Conservation (phyloP, 495 filamentous ascomycete genomes). For the Filosporella fistucella region DNA sequence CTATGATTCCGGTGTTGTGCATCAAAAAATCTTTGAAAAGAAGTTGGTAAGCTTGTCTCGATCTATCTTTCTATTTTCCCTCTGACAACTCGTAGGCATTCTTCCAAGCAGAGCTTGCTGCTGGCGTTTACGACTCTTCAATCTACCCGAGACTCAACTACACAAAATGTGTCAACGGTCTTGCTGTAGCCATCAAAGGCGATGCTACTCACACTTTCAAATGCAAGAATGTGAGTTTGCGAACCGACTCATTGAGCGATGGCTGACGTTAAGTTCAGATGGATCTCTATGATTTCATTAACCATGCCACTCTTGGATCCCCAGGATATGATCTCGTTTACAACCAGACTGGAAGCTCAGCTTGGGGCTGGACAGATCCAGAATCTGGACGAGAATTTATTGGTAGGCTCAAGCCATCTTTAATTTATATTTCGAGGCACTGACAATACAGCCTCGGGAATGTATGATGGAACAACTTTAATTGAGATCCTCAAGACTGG, state of each 20-base stretch:
- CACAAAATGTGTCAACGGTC: conserved; percentile 39
- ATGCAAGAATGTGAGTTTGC: conserved; percentile 40
- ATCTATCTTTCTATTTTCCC: neutral
- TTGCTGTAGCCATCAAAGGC: conserved; percentile 34
- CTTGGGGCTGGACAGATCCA: conserved; percentile 50
- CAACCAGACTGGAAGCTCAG: conserved; percentile 2
- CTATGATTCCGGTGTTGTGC: conserved; percentile 40
- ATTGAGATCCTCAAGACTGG: conserved; percentile 45
- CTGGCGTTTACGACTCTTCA: neutral
- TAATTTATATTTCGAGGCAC: neutral
- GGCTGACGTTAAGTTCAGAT: conserved; percentile 18
- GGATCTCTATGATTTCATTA: conserved; percentile 51
- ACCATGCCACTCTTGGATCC: conserved; percentile 47
- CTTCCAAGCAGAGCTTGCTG: neutral
- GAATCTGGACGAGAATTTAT: conserved; percentile 49
- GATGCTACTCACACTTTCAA: conserved; percentile 42
- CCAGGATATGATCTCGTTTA: conserved; percentile 1
- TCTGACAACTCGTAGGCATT: conserved; percentile 8
- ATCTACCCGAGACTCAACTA: conserved; percentile 21
- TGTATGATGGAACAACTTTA: conserved; percentile 53
- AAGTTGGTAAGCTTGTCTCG: conserved; percentile 33
- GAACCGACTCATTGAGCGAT: neutral
- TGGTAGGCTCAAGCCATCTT: conserved; percentile 39
- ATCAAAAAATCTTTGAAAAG: conserved; percentile 38
- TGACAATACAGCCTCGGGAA: conserved; percentile 35